Evolutionary conservation across 169 alveolate genomes (phyloP), one percentile per base, ranked within the genome.

Genomic region (Plasmodium vinckei): DNA sequence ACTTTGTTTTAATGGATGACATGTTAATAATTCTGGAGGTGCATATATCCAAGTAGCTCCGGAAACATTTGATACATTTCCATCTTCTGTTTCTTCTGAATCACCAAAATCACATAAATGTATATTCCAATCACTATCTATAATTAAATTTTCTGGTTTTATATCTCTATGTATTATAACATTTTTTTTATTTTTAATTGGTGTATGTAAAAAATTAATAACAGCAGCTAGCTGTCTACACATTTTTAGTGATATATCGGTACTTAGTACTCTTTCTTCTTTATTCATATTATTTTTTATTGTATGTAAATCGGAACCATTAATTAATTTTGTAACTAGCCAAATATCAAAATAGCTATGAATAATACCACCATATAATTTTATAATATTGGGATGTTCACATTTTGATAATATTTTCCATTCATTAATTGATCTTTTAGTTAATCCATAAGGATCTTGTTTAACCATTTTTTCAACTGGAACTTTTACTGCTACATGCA

Each of bases 41-140:
- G 98, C 97, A 87, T 96, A 96, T 46, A 95, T 92, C 98, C 98
- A 96, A 0, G 98, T 96, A 57, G 98, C 98, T 4, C 98, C 98
- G 0, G 97, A 94, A 2, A 96, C 89, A 59, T 93, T 91, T 1
- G 95, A 93, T 39, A 93, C 94, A 39, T 73, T 82, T 19, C 96
- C 97, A 65, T 92, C 93, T n/a, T 92, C 92, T 25, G 94, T 88
- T 46, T 95, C 98, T 73, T 92, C 96, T 3, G 96, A 93, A 73
- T 95, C 97, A 0, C 97, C 97, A 82, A 95, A 95, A 87, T 95
- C 97, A 67, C 97, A 95, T 5, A 95, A 88, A 71, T 92, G 93
- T 42, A 95, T 95, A 53, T 88, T 73, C 96, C 96, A 95, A 17
- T 94, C 89, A 47, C 65, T 72, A 49, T 87, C 90, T 27, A 95